These are phyloP conservation scores for Thuja plicata DNA, from an alignment of 83 land plant species.

Conservation along the genomic window DNA sequence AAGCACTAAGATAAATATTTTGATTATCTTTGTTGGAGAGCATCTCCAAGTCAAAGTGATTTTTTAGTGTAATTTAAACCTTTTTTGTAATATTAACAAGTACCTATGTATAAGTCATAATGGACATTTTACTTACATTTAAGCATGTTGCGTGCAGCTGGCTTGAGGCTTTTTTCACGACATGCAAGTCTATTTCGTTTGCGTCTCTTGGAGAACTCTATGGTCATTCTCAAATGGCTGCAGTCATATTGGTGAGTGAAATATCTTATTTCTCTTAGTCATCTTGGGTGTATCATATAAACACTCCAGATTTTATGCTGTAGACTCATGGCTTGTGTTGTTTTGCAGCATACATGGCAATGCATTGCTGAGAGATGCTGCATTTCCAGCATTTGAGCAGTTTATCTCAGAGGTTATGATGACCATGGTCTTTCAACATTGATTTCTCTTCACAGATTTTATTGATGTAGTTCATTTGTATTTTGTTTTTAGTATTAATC, in stretches of 20 bases:
- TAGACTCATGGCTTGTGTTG: not conserved
- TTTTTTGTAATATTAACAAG: not conserved
- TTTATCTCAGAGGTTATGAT: constrained; percentile 38
- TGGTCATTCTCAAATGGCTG: constrained; percentile 36
- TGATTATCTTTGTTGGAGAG: not conserved
- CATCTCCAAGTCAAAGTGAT: not conserved
- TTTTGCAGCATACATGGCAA: constrained; percentile 37
- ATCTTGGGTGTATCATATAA: not conserved
- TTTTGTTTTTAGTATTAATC: not conserved
- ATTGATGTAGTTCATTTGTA: not conserved
- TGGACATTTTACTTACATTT: not conserved
- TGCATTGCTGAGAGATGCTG: constrained; percentile 40
- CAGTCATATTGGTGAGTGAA: constrained; percentile 44
- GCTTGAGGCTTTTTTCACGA: constrained; percentile 41
- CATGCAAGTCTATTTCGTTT: constrained; percentile 45
- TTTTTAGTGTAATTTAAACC: not conserved
- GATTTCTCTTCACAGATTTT: not conserved
- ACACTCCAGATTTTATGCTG: not conserved
- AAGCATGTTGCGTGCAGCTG: constrained; percentile 20
- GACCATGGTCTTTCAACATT: not conserved
- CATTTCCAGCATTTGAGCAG: constrained; percentile 43
- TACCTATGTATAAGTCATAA: not conserved
- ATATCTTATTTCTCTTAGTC: constrained; percentile 2
- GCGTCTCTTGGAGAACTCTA: constrained; percentile 35
- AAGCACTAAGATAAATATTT: not conserved